A percentile compares a stretch with the other conserved stretches of the same genome.
Evolutionary conservation across 495 filamentous ascomycete species (phyloP).

Genomic region (Cairneyella variabilis): DNA sequence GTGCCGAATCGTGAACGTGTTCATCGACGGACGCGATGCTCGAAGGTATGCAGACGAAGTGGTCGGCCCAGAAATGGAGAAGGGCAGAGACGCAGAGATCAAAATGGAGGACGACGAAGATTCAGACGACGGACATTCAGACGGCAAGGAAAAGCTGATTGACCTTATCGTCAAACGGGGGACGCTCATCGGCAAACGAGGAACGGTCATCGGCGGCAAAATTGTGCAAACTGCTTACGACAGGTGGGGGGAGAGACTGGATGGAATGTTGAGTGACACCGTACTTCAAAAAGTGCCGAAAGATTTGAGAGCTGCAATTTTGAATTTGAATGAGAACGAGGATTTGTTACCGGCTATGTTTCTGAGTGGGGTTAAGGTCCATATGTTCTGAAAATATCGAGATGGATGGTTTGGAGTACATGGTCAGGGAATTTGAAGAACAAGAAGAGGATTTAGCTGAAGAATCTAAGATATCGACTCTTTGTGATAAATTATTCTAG

Average conservation of each 20-base stretch:
- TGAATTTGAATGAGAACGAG: conserved; percentile 34
- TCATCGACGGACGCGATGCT: conserved; percentile 23
- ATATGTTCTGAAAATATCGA: conserved; percentile 8
- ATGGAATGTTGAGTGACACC: conserved; percentile 30
- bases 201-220: conserved; percentile 22
- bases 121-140: conserved; percentile 22
- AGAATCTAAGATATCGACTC: conserved; percentile 4
- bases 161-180: conserved; percentile 24
- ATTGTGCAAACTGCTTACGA: conserved; percentile 31
- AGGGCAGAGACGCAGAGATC: not conserved
- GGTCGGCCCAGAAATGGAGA: conserved; percentile 9
- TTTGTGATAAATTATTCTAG: conserved; percentile 1
- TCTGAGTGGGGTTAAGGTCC: not conserved
- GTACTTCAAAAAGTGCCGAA: conserved; percentile 33
- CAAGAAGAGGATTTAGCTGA: conserved; percentile 1
- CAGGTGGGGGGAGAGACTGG: conserved; percentile 28
- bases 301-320: conserved; percentile 31
- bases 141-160: conserved; percentile 23
- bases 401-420: conserved; percentile 1
- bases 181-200: conserved; percentile 23
- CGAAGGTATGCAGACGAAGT: conserved; percentile 13
- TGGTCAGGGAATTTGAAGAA: not conserved
- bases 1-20: conserved; percentile 30
- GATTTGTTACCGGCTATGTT: conserved; percentile 35
- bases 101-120: conserved; percentile 20